phyloP scores from a whole-genome alignment of 73 alveolate species.

The Paraurostyla sp. region DNA sequence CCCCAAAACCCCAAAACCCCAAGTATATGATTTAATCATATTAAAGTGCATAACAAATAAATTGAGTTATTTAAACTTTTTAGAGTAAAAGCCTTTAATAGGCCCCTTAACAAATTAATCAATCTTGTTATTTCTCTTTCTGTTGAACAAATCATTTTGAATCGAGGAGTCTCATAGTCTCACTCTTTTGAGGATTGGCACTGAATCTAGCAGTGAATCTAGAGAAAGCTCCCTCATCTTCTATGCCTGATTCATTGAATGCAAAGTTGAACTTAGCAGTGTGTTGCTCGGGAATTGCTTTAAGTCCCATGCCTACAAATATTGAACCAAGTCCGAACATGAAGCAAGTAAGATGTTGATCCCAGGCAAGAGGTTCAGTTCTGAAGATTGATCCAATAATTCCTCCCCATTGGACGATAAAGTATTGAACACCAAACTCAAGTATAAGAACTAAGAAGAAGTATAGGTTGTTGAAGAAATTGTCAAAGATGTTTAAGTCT shows the following conservation, averaged over 20 bases:
- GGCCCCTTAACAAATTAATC: too few species aligned
- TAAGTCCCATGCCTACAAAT: slow-evolving; percentile 49
- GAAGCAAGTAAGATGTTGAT: slow-evolving; percentile 26
- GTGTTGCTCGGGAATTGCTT: slow-evolving; percentile 4
- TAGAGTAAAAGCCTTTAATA: too few species aligned
- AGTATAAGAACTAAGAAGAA: slow-evolving; percentile 70
- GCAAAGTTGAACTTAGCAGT: slow-evolving; percentile 12
- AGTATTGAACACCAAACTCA: slow-evolving; percentile 73
- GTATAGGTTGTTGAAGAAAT: slow-evolving; percentile 78
- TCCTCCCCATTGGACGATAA: slow-evolving; percentile 17
- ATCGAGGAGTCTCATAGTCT: slow-evolving; percentile 27
- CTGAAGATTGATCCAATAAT: slow-evolving; percentile 6
- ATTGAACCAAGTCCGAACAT: slow-evolving; percentile 50
- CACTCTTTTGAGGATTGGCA: too few species aligned
- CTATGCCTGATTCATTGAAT: background rate
- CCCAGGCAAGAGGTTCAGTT: slow-evolving; percentile 31
- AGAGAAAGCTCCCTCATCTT: background rate
- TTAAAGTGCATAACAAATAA: too few species aligned
- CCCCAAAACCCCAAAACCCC: too few species aligned
- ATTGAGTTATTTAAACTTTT: too few species aligned
- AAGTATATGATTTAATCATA: too few species aligned
- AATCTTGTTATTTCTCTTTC: too few species aligned
- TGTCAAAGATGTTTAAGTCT: slow-evolving; percentile 76
- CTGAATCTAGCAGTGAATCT: background rate
- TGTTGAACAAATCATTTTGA: background rate